Conservation (phyloP, 2,329 filamentous ascomycete genomes). For the Nigrograna mackinnonii region DNA sequence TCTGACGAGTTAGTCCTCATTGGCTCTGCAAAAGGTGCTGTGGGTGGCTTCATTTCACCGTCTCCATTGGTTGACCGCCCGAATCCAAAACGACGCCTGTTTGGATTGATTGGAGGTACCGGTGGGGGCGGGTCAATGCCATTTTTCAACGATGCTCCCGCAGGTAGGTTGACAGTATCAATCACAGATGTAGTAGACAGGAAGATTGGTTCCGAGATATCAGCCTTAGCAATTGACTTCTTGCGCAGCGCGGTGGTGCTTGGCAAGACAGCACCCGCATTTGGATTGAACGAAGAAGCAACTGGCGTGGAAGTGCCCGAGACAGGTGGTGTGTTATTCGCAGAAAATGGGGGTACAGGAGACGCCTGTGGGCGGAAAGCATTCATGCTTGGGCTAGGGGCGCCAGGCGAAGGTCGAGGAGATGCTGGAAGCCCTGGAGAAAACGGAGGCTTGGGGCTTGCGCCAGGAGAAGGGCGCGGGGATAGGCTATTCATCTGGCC, state of each 20-base stretch:
- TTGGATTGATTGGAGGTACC: conserved; percentile 63
- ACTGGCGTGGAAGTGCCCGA: conserved; percentile 49
- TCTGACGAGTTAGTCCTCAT: conserved; percentile 50
- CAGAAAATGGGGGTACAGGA: conserved; percentile 53
- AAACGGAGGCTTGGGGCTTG: conserved; percentile 18
- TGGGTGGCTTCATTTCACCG: conserved; percentile 42
- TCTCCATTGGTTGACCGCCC: conserved; percentile 44
- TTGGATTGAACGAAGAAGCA: conserved; percentile 34
- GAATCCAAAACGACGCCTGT: conserved; percentile 54
- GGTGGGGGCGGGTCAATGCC: conserved; percentile 49
- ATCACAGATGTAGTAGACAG: conserved; percentile 61
- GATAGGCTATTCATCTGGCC: conserved; percentile 19
- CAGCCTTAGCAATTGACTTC: conserved; percentile 61
- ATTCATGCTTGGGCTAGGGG: conserved; percentile 36
- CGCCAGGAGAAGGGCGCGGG: conserved; percentile 24
- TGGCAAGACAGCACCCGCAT: conserved; percentile 18
- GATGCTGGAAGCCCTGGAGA: conserved; percentile 38
- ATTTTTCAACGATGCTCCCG: conserved; percentile 59
- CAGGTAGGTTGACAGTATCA: conserved; percentile 60
- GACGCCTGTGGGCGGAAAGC: conserved; percentile 46
- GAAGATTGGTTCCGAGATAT: conserved; percentile 64
- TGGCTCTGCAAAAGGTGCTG: conserved; percentile 33
- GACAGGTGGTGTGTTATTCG: conserved; percentile 58
- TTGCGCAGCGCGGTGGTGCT: conserved; percentile 50
- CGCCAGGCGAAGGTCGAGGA: conserved; percentile 40